A percentile compares a stretch with the other conserved stretches of the same genome.
phyloP scores from a whole-genome alignment of 139 green algal genomes.

The Chlamydomonas sp. region DNA sequence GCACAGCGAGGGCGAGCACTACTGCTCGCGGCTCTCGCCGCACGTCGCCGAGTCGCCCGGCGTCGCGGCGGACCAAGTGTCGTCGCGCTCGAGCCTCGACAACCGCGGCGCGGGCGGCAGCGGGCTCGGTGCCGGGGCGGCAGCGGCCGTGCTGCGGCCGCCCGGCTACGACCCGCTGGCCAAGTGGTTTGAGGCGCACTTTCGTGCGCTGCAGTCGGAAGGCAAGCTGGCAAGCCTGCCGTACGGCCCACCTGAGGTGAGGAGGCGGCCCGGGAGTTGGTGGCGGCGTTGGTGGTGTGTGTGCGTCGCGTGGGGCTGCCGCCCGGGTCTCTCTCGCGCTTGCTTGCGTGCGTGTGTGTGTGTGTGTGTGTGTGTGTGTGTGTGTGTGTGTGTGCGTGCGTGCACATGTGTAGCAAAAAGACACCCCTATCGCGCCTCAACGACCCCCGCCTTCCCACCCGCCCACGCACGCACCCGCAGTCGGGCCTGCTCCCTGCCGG shows the following conservation, averaged over 20 bases:
- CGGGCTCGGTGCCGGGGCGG: not conserved
- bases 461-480: not conserved
- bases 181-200: constrained; percentile 16
- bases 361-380: no score
- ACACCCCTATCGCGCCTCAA: no score
- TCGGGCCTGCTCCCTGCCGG: no score
- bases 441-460: not conserved
- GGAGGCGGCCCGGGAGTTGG: not conserved
- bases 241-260: not conserved
- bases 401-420: no score
- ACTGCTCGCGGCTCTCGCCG: not conserved
- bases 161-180: constrained; percentile 1
- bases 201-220: not conserved
- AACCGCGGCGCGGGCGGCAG: not conserved
- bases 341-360: no score
- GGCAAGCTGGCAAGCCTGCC: not conserved
- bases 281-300: not conserved
- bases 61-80: not conserved
- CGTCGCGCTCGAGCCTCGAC: not conserved
- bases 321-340: not conserved
- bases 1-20: not conserved
- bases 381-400: no score
- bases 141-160: not conserved
- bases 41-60: not conserved
- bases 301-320: not conserved